Conservation (phyloP, 1,139 yeast species). For the Ashbya aceris region DNA sequence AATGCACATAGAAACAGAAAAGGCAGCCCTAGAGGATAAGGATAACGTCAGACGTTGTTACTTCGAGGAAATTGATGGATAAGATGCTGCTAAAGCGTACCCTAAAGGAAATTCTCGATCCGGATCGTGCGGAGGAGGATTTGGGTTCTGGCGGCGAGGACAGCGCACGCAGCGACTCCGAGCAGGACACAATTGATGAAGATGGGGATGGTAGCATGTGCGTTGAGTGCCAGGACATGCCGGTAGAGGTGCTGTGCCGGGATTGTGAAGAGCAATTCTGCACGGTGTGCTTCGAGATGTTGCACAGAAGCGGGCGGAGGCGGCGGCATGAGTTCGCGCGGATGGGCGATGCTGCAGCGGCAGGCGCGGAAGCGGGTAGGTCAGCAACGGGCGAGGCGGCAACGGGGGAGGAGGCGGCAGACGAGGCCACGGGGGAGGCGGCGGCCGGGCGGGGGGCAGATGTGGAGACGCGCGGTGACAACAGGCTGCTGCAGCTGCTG, state of each 20-base stretch:
- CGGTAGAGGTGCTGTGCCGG: constrained; percentile 46
- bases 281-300: constrained; percentile 52
- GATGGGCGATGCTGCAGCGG: constrained; percentile 11
- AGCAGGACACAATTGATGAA: constrained; percentile 10
- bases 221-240: constrained; percentile 64
- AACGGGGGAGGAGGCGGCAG: constrained; percentile 14
- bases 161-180: constrained; percentile 1
- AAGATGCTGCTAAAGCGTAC: neutral
- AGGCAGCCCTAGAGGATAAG: no score
- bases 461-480: constrained; percentile 12
- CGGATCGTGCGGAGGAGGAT: constrained; percentile 27
- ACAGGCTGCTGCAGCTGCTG: constrained; percentile 31
- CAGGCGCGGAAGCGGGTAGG: constrained; percentile 13
- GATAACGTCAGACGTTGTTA: no score
- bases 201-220: constrained; percentile 36
- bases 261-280: constrained; percentile 59
- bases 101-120: constrained; percentile 27
- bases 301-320: constrained; percentile 58
- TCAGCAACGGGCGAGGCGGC: no score
- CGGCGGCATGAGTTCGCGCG: constrained; percentile 34
- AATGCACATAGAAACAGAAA: no score
- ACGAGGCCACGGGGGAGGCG: constrained; percentile 7
- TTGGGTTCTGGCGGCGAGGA: constrained; percentile 11
- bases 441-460: constrained; percentile 5
- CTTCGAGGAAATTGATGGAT: no score